Evolutionary conservation across 306 rosid genomes (phyloP).

Genomic region (Quercus suber): DNA sequence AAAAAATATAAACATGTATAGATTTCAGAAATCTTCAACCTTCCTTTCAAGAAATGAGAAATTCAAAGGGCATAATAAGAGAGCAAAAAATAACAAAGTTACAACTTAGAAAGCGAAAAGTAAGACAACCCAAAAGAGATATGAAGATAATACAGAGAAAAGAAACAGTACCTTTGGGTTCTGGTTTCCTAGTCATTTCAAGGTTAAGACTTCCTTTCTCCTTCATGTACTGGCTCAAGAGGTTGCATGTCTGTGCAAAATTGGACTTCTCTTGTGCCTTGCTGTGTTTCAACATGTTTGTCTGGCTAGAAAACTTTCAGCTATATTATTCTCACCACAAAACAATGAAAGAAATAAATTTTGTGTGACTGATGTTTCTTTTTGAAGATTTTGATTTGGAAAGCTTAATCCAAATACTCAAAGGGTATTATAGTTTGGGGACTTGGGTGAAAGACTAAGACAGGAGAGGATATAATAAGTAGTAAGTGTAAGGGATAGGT

Average conservation of each 20-base stretch:
- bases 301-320: neutral
- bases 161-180: conserved; percentile 37
- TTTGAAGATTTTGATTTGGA: neutral
- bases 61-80: neutral
- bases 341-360: neutral
- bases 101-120: neutral
- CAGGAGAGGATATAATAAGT: conserved; percentile 1
- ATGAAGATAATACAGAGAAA: neutral
- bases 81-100: neutral
- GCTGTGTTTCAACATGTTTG: conserved; percentile 31
- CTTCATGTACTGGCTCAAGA: conserved; percentile 70
- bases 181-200: conserved; percentile 33
- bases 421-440: neutral
- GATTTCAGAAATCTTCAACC: neutral
- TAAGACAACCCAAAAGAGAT: neutral
- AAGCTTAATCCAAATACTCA: neutral
- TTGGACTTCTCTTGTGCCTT: conserved; percentile 56
- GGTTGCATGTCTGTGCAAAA: conserved; percentile 70
- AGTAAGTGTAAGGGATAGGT: neutral
- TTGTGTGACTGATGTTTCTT: neutral
- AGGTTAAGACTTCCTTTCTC: conserved; percentile 50
- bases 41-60: neutral
- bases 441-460: neutral
- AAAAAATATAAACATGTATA: neutral
- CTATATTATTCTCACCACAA: neutral